phyloP scores from a whole-genome alignment of 768 basidiomycete species.

The Terana coerulea region DNA sequence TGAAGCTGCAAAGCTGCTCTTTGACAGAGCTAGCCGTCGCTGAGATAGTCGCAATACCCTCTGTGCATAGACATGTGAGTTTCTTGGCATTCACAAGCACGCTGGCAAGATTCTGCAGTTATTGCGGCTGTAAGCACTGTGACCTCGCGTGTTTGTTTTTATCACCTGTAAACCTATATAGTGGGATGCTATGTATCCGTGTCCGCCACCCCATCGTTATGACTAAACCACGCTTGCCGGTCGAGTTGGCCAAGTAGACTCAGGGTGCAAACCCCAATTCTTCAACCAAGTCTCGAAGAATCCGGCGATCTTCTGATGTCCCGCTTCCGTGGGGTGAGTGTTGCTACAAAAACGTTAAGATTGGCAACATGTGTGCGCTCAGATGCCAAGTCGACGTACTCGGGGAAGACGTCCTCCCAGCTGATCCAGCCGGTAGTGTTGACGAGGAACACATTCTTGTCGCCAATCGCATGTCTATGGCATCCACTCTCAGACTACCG shows the following conservation, averaged over 20 bases:
- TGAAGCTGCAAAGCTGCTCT: conserved; percentile 32
- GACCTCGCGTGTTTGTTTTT: too few relatives aligned
- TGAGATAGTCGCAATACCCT: too few relatives aligned
- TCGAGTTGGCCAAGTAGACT: conserved; percentile 14
- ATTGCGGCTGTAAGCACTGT: too few relatives aligned
- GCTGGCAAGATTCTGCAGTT: too few relatives aligned
- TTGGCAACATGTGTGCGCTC: neutral
- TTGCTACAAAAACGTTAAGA: conserved; percentile 31
- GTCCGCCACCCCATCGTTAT: too few relatives aligned
- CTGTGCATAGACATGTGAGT: too few relatives aligned
- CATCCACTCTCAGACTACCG: neutral
- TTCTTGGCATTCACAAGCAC: too few relatives aligned
- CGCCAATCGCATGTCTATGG: conserved; percentile 37
- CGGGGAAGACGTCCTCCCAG: conserved; percentile 46
- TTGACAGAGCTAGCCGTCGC: too few relatives aligned
- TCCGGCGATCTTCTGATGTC: conserved; percentile 45
- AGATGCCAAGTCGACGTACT: conserved; percentile 19
- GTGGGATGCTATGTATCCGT: too few relatives aligned
- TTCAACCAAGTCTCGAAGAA: conserved; percentile 43
- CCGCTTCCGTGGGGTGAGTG: conserved; percentile 43
- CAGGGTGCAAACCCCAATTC: conserved; percentile 41
- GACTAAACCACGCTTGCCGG: neutral
- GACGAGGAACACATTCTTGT: conserved; percentile 47
- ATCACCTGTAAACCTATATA: too few relatives aligned
- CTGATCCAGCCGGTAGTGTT: conserved; percentile 56